Conservation (phyloP, 108 stramenopile genomes). For the Pseudonitzschia pungens region DNA sequence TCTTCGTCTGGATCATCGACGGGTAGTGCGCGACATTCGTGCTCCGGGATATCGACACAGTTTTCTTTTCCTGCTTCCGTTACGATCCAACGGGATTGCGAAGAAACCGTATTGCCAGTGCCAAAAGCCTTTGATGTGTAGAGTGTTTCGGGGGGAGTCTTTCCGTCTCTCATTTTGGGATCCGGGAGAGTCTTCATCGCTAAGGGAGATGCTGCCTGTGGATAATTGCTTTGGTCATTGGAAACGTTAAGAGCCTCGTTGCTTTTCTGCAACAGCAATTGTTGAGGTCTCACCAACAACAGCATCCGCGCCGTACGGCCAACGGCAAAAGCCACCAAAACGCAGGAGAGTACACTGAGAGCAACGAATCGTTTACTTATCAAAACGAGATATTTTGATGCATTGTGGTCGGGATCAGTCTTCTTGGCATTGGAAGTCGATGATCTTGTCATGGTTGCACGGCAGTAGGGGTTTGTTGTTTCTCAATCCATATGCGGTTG, state of each 20-base stretch:
- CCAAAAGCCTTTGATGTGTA: constrained; percentile 68
- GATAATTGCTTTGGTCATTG: not conserved
- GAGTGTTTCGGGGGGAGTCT: constrained; percentile 51
- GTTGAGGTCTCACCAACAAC: constrained; percentile 22
- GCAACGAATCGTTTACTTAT: constrained; percentile 46
- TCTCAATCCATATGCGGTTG: too few relatives aligned
- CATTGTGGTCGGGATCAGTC: not conserved
- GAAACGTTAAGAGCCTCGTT: not conserved
- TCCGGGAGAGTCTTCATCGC: constrained; percentile 28
- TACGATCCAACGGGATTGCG: constrained; percentile 31
- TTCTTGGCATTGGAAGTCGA: not conserved
- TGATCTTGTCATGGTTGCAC: not conserved
- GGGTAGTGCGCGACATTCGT: constrained; percentile 11
- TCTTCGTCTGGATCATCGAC: not conserved
- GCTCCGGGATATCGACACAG: constrained; percentile 15
- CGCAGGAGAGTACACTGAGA: constrained; percentile 33
- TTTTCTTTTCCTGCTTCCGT: constrained; percentile 25
- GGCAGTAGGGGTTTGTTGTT: too few relatives aligned
- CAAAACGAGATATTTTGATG: constrained; percentile 18
- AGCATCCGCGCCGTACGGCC: constrained; percentile 52
- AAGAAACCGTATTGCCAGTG: constrained; percentile 24
- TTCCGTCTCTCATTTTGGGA: constrained; percentile 41
- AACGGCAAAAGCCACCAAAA: constrained; percentile 44
- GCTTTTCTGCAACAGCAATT: not conserved
- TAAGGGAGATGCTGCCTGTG: not conserved